Evolutionary conservation across 1,284 basidiomycete genomes (phyloP).

Genomic region (Trichosporon sp.): DNA sequence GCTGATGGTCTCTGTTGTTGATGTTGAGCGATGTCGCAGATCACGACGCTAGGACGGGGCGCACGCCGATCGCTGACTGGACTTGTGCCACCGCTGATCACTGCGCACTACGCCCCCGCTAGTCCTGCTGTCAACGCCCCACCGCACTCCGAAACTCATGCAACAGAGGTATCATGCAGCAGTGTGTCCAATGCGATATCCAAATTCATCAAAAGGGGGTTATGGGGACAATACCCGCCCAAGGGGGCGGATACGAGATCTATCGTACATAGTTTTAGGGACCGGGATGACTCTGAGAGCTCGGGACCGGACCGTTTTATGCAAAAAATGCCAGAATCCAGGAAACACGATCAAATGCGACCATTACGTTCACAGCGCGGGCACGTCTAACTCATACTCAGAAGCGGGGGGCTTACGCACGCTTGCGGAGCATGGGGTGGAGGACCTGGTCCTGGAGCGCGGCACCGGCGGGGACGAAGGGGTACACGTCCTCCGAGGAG

Average conservation of each 20-base stretch:
- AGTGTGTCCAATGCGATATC: neutral
- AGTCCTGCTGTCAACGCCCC: too few species aligned
- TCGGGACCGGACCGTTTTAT: neutral
- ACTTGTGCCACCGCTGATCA: neutral
- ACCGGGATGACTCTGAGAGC: neutral
- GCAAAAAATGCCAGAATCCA: slow-evolving; percentile 14
- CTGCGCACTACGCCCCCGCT: too few species aligned
- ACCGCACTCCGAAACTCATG: too few species aligned
- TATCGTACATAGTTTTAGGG: slow-evolving; percentile 19
- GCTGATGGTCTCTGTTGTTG: neutral
- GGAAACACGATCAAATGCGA: neutral
- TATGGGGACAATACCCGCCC: slow-evolving; percentile 6
- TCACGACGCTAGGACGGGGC: neutral
- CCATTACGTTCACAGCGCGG: neutral
- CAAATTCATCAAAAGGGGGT: slow-evolving; percentile 9
- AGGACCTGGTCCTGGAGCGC: slow-evolving; percentile 82
- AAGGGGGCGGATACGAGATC: slow-evolving; percentile 6
- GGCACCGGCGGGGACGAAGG: slow-evolving; percentile 79
- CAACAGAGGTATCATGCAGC: too few species aligned
- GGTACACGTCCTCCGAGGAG: slow-evolving; percentile 89
- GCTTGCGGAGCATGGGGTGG: slow-evolving; percentile 42
- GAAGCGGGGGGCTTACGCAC: slow-evolving; percentile 23
- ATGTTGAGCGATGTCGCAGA: neutral
- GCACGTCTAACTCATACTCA: neutral
- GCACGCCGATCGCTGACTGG: neutral